phyloP scores from a whole-genome alignment of 768 basidiomycete genomes.

The Agrocybe chaxingu region DNA sequence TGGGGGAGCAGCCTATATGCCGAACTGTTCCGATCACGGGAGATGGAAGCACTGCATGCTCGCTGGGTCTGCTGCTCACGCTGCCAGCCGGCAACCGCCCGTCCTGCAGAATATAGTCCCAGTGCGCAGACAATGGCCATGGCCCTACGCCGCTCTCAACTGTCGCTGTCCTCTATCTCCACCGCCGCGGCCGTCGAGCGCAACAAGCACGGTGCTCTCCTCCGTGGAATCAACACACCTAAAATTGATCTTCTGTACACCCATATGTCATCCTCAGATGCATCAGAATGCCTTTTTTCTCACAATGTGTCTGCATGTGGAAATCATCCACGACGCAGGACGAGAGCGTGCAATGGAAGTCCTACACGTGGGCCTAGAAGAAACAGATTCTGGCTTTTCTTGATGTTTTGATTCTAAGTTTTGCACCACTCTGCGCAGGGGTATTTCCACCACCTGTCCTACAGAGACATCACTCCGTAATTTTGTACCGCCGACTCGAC shows the following conservation, averaged over 20 bases:
- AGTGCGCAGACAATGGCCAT: not conserved
- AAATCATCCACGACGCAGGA: constrained; percentile 17
- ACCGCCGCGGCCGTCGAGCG: constrained; percentile 33
- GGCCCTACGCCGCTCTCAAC: not conserved
- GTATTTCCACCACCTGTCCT: not conserved
- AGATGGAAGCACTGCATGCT: constrained; percentile 15
- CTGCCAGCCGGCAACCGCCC: constrained; percentile 4
- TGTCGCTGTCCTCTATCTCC: constrained; percentile 19
- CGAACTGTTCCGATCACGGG: constrained; percentile 36
- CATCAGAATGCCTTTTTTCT: constrained; percentile 28
- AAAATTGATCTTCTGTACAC: constrained; percentile 24
- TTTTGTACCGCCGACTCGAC: constrained; percentile 9
- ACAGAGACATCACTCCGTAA: constrained; percentile 1
- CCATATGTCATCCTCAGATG: constrained; percentile 28
- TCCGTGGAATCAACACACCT: constrained; percentile 35
- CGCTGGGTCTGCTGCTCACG: constrained; percentile 12
- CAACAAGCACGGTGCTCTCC: constrained; percentile 20
- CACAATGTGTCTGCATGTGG: constrained; percentile 29
- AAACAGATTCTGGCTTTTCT: constrained; percentile 1
- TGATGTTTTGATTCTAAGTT: constrained; percentile 2
- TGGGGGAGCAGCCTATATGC: constrained; percentile 21
- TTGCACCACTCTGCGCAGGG: not conserved
- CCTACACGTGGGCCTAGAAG: constrained; percentile 7
- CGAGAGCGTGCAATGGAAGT: not conserved
- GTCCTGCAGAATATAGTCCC: not conserved